A percentile compares a stretch with the other conserved stretches of the same genome.
Conservation (phyloP, 768 basidiomycete genomes). For the Agaricus blazei region DNA sequence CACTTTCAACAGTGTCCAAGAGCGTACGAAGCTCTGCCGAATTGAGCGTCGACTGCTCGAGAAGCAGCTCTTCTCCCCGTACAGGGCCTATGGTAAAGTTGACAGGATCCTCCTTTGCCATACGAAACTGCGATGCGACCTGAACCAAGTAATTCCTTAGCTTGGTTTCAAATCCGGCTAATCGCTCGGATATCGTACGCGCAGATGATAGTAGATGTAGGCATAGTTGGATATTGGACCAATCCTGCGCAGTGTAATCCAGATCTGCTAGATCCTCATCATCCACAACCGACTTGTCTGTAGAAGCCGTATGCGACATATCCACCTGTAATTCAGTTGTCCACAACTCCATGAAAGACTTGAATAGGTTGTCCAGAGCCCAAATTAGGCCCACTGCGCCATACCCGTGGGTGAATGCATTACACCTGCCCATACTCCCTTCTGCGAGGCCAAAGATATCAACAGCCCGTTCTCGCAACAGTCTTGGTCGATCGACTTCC, state of each 20-base stretch:
- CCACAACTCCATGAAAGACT: conserved; percentile 64
- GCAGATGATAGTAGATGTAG: conserved; percentile 83
- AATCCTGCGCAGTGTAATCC: conserved; percentile 88
- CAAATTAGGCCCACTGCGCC: conserved; percentile 69
- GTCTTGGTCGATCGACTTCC: conserved; percentile 48
- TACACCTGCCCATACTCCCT: conserved; percentile 71
- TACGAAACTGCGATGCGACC: conserved; percentile 53
- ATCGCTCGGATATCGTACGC: conserved; percentile 63
- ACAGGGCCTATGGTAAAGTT: conserved; percentile 53
- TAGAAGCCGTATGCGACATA: conserved; percentile 23
- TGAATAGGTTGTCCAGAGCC: conserved; percentile 68
- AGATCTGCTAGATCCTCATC: conserved; percentile 69
- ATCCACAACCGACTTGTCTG: conserved; percentile 24
- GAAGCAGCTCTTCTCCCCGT: conserved; percentile 64
- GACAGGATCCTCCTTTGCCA: conserved; percentile 47
- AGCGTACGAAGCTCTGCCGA: conserved; percentile 68
- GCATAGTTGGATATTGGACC: conserved; percentile 78
- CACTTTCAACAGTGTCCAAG: conserved; percentile 47
- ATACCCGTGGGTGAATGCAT: conserved; percentile 86
- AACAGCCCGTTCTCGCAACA: conserved; percentile 69
- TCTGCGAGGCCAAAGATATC: conserved; percentile 77
- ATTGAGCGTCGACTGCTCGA: conserved; percentile 83
- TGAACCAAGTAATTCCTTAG: conserved; percentile 55
- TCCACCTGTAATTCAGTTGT: conserved; percentile 45
- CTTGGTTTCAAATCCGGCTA: conserved; percentile 65